Base-by-base conservation (phyloP, 2,329 filamentous ascomycete genomes). In the Aspergillus amoenus region DNA sequence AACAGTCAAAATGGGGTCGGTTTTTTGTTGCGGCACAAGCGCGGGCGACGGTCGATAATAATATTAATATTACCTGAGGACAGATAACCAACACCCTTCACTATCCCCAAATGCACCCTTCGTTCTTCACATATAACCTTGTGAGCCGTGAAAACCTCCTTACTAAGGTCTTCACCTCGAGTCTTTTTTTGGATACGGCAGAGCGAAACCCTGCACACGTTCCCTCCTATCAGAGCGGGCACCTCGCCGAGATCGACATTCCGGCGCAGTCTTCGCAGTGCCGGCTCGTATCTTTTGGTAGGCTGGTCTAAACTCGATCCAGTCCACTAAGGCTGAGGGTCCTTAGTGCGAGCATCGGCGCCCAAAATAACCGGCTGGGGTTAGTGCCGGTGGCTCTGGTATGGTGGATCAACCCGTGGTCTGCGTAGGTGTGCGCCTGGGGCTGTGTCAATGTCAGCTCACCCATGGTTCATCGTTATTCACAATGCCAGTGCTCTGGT, bases 101-200 rank as follows among this genome's bases (percentile, higher is more conserved):
- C 27, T 11, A 30, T 9, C 27, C 1, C 3, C 1, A 30, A 30
- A 30, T 30, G 27, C 27, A 11, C 27, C 27, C 27, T 30, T 30
- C 27, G 27, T 30, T 30, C 9, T 30, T 30, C 27, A 30, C 27
- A 30, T 30, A 30, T 12, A 30, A 30, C 27, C 1, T 30, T 1
- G 21, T 21, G 21, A 18, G 21, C 21, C 8, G 5, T 49, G n/a
- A 34, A 47, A n/a, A 34, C 27, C 12, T 34, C 32, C 13, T 12
- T 34, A n/a, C 15, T 41, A n/a, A 41, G 17, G 39, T 7, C 15
- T 41, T 12, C 17, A 37, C 11, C 46, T 21, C 46, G 46, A 48
- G 30, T 48, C 46, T 48, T 48, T 48, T 48, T 48, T 48, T 48
- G 32, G 32, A 48, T 39, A 48, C 46, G 46, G 32, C 46, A 13